These are phyloP conservation scores for Westerdykella sp. DNA, from an alignment of 2,329 filamentous ascomycete species.

Conservation along the genomic window DNA sequence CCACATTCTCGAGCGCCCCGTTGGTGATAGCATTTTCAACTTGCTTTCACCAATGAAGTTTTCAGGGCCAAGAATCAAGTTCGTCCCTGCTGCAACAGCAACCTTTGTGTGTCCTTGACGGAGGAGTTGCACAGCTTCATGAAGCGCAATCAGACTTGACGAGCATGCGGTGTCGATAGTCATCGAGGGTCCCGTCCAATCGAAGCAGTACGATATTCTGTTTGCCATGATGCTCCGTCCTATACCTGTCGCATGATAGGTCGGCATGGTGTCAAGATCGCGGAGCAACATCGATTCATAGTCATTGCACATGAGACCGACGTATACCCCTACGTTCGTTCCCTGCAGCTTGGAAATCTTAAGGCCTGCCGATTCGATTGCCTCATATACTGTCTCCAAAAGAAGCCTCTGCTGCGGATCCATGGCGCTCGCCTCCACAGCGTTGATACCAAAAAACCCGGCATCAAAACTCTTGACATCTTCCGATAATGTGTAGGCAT, in stretches of 20 bases:
- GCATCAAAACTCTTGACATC: too few species aligned
- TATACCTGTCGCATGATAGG: conserved; percentile 20
- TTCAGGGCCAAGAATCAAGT: conserved; percentile 15
- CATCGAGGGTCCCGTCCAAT: conserved; percentile 29
- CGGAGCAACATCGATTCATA: not conserved
- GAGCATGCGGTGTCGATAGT: conserved; percentile 33
- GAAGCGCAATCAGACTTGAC: too few species aligned
- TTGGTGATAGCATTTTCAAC: conserved; percentile 9
- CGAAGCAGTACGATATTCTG: conserved; percentile 29
- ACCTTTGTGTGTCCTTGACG: too few species aligned
- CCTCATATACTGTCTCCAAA: too few species aligned
- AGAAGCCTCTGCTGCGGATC: too few species aligned
- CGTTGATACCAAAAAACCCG: too few species aligned
- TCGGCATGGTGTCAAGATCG: conserved; percentile 3
- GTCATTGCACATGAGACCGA: conserved; percentile 7
- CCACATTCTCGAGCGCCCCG: conserved; percentile 24
- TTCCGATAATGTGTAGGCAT: too few species aligned
- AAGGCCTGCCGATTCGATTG: too few species aligned
- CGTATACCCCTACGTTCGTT: too few species aligned
- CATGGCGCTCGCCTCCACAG: too few species aligned
- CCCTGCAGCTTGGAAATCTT: too few species aligned
- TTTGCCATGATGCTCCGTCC: conserved; percentile 28
- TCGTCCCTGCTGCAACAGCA: too few species aligned
- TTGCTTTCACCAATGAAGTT: not conserved
- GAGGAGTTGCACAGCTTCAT: conserved; percentile 17